phyloP scores from a whole-genome alignment of 148 eudicot species.

The Gaultheria prostrata region DNA sequence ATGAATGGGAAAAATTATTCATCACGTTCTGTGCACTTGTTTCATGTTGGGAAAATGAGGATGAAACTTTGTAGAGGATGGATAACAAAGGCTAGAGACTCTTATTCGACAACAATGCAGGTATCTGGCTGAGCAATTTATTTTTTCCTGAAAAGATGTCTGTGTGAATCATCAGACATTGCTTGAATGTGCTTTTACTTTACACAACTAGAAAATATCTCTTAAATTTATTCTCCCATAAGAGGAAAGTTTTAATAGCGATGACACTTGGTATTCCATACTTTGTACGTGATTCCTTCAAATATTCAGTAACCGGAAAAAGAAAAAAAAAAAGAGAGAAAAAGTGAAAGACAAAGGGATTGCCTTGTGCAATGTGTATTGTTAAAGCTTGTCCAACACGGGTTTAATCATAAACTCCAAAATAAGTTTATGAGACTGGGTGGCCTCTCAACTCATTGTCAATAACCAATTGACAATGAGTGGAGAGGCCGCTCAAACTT shows the following conservation, averaged over 20 bases:
- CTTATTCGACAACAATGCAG: slow-evolving; percentile 89
- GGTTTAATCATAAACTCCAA: not conserved
- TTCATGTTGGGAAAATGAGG: slow-evolving; percentile 81
- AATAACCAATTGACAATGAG: not conserved
- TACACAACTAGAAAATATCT: not conserved
- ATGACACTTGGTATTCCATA: not conserved
- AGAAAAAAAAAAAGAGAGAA: not conserved
- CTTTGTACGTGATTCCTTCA: not conserved
- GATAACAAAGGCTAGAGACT: slow-evolving; percentile 88
- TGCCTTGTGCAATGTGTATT: not conserved
- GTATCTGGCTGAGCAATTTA: slow-evolving; percentile 24
- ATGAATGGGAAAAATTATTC: slow-evolving; percentile 91
- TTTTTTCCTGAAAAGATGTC: not conserved
- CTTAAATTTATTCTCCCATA: not conserved
- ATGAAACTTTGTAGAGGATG: slow-evolving; percentile 89
- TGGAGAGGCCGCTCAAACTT: too few species aligned
- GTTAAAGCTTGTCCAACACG: not conserved
- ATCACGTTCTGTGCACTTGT: slow-evolving; percentile 72
- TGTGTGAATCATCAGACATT: not conserved
- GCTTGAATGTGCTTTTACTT: not conserved
- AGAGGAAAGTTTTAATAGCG: not conserved
- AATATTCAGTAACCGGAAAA: not conserved
- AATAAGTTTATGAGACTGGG: not conserved
- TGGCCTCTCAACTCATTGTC: not conserved
- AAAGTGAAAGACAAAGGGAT: not conserved